These are phyloP conservation scores for Eleusine coracana DNA, from an alignment of 176 grass and related monocot genomes.

Conservation along the genomic window DNA sequence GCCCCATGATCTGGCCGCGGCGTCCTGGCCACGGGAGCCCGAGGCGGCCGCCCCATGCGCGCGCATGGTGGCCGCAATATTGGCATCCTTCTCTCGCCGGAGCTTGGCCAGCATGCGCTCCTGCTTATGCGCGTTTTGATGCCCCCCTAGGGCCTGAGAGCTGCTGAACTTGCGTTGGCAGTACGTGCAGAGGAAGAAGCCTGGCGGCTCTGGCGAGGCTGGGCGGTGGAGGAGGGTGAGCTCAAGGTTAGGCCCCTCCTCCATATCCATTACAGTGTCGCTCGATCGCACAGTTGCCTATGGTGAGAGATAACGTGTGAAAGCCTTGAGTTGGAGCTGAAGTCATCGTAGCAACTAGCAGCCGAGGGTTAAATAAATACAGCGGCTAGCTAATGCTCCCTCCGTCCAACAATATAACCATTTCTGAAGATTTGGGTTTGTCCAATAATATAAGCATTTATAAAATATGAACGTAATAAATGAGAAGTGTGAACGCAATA, in stretches of 20 bases:
- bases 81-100: constrained; percentile 29
- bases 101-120: constrained; percentile 76
- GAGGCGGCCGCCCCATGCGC: constrained; percentile 11
- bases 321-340: not conserved
- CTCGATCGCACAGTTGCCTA: not conserved
- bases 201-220: constrained; percentile 48
- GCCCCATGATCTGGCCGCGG: not conserved
- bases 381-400: not conserved
- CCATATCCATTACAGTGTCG: constrained; percentile 49
- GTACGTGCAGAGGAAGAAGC: constrained; percentile 89
- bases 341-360: constrained; percentile 21
- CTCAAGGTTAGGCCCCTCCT: constrained; percentile 53
- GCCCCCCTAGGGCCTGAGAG: constrained; percentile 91
- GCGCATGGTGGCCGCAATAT: constrained; percentile 31
- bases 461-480: no score
- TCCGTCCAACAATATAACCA: no score
- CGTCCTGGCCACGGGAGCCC: not conserved
- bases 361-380: constrained; percentile 33
- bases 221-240: constrained; percentile 51
- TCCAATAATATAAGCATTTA: no score
- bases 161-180: constrained; percentile 83
- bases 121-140: constrained; percentile 96
- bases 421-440: no score
- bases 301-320: not conserved
- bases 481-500: no score